Conservation (phyloP, 495 filamentous ascomycete species). For the Podospora pseudoanserina region DNA sequence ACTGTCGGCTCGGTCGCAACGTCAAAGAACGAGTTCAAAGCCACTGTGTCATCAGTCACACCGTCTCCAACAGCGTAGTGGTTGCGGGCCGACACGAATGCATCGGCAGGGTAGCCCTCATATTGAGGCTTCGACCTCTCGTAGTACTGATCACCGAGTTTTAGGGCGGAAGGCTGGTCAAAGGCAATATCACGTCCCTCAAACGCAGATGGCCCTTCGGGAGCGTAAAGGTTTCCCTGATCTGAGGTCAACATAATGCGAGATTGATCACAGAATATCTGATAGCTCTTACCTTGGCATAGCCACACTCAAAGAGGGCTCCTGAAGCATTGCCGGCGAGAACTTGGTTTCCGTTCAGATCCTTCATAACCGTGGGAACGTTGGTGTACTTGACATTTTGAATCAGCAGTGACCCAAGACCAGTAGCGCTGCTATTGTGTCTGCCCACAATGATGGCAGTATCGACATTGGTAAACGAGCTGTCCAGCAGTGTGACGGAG, state of each 20-base stretch:
- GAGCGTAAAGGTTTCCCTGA: constrained; percentile 28
- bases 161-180: constrained; percentile 26
- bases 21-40: constrained; percentile 25
- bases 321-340: constrained; percentile 37
- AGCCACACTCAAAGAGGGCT: constrained; percentile 22
- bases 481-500: constrained; percentile 76
- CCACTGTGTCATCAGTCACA: constrained; percentile 30
- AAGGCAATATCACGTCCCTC: constrained; percentile 20
- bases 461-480: constrained; percentile 64
- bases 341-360: constrained; percentile 41
- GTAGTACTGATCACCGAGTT: constrained; percentile 50
- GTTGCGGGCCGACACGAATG: constrained; percentile 32
- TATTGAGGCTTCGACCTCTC: constrained; percentile 68
- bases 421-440: constrained; percentile 56
- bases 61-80: constrained; percentile 30
- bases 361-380: constrained; percentile 53
- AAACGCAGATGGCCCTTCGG: constrained; percentile 22
- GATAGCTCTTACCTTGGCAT: constrained; percentile 39
- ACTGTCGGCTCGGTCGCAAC: constrained; percentile 30
- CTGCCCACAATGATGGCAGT: constrained; percentile 58
- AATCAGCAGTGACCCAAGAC: constrained; percentile 64
- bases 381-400: constrained; percentile 68
- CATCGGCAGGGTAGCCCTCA: constrained; percentile 42
- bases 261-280: not conserved
- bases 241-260: constrained; percentile 5